Percentiles rank a stretch among this genome's conserved stretches.
phyloP scores from a whole-genome alignment of 2,329 filamentous ascomycete genomes.

The Thielaviopsis cerberus region DNA sequence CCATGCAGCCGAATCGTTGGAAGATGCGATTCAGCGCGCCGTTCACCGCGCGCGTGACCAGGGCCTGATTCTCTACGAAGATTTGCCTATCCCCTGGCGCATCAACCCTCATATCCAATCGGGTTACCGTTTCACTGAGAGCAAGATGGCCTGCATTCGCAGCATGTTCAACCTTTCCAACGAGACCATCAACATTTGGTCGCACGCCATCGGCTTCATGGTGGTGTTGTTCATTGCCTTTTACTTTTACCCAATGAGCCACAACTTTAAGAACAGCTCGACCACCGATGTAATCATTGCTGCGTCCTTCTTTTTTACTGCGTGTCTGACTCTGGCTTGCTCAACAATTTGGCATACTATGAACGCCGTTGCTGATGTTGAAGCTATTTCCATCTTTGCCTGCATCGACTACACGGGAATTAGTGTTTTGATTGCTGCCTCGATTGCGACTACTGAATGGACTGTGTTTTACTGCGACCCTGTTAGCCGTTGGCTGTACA shows the following conservation, averaged over 20 bases:
- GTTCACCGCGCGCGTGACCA: conserved; percentile 57
- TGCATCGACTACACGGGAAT: conserved; percentile 98
- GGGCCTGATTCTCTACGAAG: conserved; percentile 72
- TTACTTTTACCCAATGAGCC: conserved; percentile 81
- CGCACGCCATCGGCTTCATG: conserved; percentile 74
- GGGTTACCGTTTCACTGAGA: conserved; percentile 87
- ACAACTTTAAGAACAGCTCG: conserved; percentile 71
- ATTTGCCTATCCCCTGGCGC: conserved; percentile 79
- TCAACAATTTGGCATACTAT: conserved; percentile 97
- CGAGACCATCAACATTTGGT: conserved; percentile 96
- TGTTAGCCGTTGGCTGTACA: conserved; percentile 67
- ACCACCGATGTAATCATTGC: conserved; percentile 82
- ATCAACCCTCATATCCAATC: conserved; percentile 84
- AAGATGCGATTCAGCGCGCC: conserved; percentile 68
- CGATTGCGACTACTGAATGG: conserved; percentile 96
- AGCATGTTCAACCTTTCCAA: conserved; percentile 77
- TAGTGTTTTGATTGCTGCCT: conserved; percentile 80
- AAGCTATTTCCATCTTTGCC: conserved; percentile 81
- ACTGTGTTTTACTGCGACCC: conserved; percentile 98
- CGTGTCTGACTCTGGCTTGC: conserved; percentile 86
- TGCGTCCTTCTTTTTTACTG: conserved; percentile 87
- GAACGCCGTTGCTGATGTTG: conserved; percentile 84
- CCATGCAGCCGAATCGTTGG: conserved; percentile 61
- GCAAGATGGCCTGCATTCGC: conserved; percentile 70
- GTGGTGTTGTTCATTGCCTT: conserved; percentile 78